These are phyloP conservation scores for Delonix regia DNA, from an alignment of 306 rosid species.

Conservation along the genomic window DNA sequence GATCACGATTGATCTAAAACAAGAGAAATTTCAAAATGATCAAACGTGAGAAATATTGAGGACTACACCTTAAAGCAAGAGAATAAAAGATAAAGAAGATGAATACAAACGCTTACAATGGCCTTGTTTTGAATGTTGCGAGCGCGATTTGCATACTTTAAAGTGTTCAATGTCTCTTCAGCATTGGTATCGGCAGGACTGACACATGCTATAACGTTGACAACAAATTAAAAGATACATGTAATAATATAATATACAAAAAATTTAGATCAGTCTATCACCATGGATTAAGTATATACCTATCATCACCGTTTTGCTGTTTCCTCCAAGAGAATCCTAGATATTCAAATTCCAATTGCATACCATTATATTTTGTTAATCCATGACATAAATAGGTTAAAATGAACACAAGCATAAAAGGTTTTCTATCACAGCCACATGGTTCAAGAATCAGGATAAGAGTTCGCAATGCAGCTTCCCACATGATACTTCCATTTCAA, in stretches of 20 bases:
- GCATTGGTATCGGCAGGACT: slow-evolving; percentile 99
- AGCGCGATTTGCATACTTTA: slow-evolving; percentile 99
- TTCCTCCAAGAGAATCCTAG: slow-evolving; percentile 97
- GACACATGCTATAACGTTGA: slow-evolving; percentile 74
- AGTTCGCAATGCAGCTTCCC: slow-evolving; percentile 9
- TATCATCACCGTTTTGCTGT: slow-evolving; percentile 98
- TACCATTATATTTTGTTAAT: slow-evolving; percentile 28
- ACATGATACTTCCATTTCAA: slow-evolving; percentile 8
- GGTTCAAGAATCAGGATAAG: not conserved
- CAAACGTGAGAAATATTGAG: slow-evolving; percentile 26
- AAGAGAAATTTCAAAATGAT: slow-evolving; percentile 18
- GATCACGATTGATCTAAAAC: slow-evolving; percentile 86
- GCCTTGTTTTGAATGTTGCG: slow-evolving; percentile 98
- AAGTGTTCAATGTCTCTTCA: slow-evolving; percentile 91
- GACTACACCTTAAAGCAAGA: not conserved
- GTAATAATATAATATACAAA: not conserved
- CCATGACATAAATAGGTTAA: not conserved
- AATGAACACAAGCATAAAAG: not conserved
- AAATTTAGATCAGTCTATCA: slow-evolving; percentile 1
- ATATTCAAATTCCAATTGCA: slow-evolving; percentile 37
- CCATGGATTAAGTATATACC: slow-evolving; percentile 51
- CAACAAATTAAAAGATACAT: slow-evolving; percentile 25
- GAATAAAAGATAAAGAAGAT: slow-evolving; percentile 14
- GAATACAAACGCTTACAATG: slow-evolving; percentile 61
- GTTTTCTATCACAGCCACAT: slow-evolving; percentile 20